Evolutionary conservation across 495 filamentous ascomycete species (phyloP).

Genomic region (Penicillium cinerascens): DNA sequence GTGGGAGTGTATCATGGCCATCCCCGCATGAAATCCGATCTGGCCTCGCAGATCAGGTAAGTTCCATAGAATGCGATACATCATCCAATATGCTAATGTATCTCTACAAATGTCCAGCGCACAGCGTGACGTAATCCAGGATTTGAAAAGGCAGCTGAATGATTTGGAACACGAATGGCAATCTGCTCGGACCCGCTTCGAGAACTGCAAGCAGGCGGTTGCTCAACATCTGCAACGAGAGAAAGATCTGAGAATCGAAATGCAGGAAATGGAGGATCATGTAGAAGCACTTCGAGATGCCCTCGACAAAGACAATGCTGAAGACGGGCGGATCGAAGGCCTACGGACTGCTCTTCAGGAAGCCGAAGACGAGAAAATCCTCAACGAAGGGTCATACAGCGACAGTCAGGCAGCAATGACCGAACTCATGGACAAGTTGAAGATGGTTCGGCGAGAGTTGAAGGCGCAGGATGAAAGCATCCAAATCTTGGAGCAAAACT

Average conservation of each 20-base stretch:
- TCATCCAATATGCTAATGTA: neutral
- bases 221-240: slow-evolving; percentile 39
- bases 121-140: slow-evolving; percentile 42
- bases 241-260: slow-evolving; percentile 49
- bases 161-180: slow-evolving; percentile 33
- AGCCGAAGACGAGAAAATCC: slow-evolving; percentile 45
- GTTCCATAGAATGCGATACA: neutral
- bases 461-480: slow-evolving; percentile 40
- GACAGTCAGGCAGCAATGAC: slow-evolving; percentile 53
- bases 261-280: slow-evolving; percentile 56
- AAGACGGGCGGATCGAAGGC: slow-evolving; percentile 59
- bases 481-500: slow-evolving; percentile 33
- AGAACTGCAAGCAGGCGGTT: slow-evolving; percentile 41
- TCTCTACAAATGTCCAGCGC: slow-evolving; percentile 26
- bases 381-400: slow-evolving; percentile 45
- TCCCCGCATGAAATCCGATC: slow-evolving; percentile 79
- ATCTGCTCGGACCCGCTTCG: slow-evolving; percentile 26
- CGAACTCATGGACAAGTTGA: slow-evolving; percentile 41
- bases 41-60: slow-evolving; percentile 61
- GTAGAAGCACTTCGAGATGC: slow-evolving; percentile 56
- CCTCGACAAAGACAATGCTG: slow-evolving; percentile 55
- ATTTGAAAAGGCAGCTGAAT: slow-evolving; percentile 38
- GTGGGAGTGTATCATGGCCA: slow-evolving; percentile 46
- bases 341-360: slow-evolving; percentile 53
- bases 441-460: slow-evolving; percentile 38